Conservation (phyloP, 1,284 basidiomycete genomes). For the Ustilago nuda region DNA sequence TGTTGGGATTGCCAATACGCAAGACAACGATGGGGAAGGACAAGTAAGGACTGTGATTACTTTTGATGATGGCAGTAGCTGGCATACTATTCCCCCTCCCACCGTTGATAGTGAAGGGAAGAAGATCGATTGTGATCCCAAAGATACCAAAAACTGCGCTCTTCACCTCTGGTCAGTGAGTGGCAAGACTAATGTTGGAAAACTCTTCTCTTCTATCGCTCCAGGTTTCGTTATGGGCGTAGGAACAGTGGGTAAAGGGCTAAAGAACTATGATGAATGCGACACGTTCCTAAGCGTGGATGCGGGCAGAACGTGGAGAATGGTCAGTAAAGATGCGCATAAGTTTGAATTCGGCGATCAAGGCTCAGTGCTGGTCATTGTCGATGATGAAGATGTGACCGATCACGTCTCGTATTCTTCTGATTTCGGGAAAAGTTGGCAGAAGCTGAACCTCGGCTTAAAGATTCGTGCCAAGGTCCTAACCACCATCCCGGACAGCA, state of each 20-base stretch:
- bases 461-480: slow-evolving; percentile 81
- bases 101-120: slow-evolving; percentile 75
- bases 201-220: slow-evolving; percentile 91
- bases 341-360: slow-evolving; percentile 96
- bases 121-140: slow-evolving; percentile 76
- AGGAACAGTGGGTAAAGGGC: slow-evolving; percentile 81
- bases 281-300: slow-evolving; percentile 94
- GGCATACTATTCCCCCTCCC: slow-evolving; percentile 80
- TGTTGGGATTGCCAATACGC: slow-evolving; percentile 87
- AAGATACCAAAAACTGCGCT: slow-evolving; percentile 77
- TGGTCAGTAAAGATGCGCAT: slow-evolving; percentile 81
- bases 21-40: slow-evolving; percentile 75
- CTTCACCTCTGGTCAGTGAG: slow-evolving; percentile 93
- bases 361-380: slow-evolving; percentile 83
- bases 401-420: slow-evolving; percentile 83
- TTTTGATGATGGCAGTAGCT: slow-evolving; percentile 89
- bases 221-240: slow-evolving; percentile 96
- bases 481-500: slow-evolving; percentile 89
- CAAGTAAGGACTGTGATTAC: slow-evolving; percentile 83
- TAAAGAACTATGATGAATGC: slow-evolving; percentile 85
- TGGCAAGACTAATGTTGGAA: slow-evolving; percentile 88
- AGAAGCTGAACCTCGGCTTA: slow-evolving; percentile 78
- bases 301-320: slow-evolving; percentile 86
- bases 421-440: slow-evolving; percentile 86
- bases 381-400: slow-evolving; percentile 86